A percentile compares a stretch with the other conserved stretches of the same genome.
phyloP scores from a whole-genome alignment of 2,329 filamentous ascomycete species.

The Teratosphaeria pseudoeucalypti region DNA sequence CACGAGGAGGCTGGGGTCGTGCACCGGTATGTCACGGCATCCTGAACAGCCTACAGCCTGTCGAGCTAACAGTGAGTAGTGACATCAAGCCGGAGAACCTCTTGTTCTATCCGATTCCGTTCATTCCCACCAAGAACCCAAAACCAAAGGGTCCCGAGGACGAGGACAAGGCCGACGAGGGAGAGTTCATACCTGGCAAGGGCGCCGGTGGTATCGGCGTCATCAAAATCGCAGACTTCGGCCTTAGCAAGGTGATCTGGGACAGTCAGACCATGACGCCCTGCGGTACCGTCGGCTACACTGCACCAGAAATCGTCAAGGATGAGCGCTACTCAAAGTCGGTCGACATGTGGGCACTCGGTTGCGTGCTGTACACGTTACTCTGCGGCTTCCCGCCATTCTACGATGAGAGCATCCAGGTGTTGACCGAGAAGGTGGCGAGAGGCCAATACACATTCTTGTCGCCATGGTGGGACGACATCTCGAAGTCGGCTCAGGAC shows the following conservation, averaged over 20 bases:
- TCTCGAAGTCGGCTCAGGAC: conserved; percentile 89
- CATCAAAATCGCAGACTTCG: conserved; percentile 98
- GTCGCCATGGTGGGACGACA: conserved; percentile 98
- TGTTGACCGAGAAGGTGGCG: conserved; percentile 94
- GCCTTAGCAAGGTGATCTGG: conserved; percentile 96
- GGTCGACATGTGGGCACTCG: conserved; percentile 98
- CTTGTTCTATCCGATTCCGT: conserved; percentile 76
- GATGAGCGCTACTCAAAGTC: conserved; percentile 98
- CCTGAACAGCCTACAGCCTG: neutral
- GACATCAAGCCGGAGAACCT: conserved; percentile 99
- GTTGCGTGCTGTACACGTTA: conserved; percentile 91
- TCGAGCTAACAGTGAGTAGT: conserved; percentile 42
- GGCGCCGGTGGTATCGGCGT: conserved; percentile 83
- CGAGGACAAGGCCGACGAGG: conserved; percentile 94
- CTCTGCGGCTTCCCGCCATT: conserved; percentile 97
- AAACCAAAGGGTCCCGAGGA: conserved; percentile 78
- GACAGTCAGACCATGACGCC: conserved; percentile 97
- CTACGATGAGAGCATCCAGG: conserved; percentile 95
- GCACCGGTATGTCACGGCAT: conserved; percentile 61
- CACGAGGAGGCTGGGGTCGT: conserved; percentile 94
- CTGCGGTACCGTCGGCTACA: conserved; percentile 97
- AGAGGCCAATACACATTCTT: conserved; percentile 95
- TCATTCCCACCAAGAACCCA: conserved; percentile 68
- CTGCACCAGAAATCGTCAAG: conserved; percentile 96
- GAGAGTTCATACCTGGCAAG: conserved; percentile 73